Conservation (phyloP, 2,329 filamentous ascomycete genomes). For the Penicillium sp. region DNA sequence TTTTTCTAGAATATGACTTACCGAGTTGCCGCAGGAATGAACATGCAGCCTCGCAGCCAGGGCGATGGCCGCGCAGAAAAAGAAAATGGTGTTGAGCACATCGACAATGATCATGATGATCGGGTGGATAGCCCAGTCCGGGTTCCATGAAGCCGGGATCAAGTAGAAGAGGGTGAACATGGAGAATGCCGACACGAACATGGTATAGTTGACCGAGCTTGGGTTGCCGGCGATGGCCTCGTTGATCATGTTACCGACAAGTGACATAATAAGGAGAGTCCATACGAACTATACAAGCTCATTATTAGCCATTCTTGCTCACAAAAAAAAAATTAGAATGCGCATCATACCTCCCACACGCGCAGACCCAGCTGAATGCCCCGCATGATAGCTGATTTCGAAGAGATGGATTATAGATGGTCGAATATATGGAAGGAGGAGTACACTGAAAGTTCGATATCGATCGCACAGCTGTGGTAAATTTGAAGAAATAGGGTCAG, state of each 20-base stretch:
- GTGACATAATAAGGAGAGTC: conserved; percentile 60
- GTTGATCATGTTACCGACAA: conserved; percentile 64
- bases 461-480: not conserved
- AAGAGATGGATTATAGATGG: not conserved
- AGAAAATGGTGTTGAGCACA: conserved; percentile 49
- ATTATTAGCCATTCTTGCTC: not conserved
- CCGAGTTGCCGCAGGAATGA: conserved; percentile 48
- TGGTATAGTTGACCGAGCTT: conserved; percentile 56
- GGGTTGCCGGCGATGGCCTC: conserved; percentile 54
- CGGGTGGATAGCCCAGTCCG: conserved; percentile 42
- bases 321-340: not conserved
- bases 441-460: no score
- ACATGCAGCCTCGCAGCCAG: conserved; percentile 47
- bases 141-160: conserved; percentile 43
- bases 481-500: not conserved
- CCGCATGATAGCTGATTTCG: conserved; percentile 21
- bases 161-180: conserved; percentile 52
- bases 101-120: conserved; percentile 48
- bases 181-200: conserved; percentile 50
- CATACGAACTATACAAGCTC: conserved; percentile 54
- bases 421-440: conserved; percentile 6
- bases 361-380: conserved; percentile 32
- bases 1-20: conserved; percentile 30
- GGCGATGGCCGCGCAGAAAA: conserved; percentile 49
- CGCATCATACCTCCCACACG: conserved; percentile 32